These are phyloP conservation scores for Solanum rostratum DNA, from an alignment of 257 asterid genomes.

Conservation along the genomic window DNA sequence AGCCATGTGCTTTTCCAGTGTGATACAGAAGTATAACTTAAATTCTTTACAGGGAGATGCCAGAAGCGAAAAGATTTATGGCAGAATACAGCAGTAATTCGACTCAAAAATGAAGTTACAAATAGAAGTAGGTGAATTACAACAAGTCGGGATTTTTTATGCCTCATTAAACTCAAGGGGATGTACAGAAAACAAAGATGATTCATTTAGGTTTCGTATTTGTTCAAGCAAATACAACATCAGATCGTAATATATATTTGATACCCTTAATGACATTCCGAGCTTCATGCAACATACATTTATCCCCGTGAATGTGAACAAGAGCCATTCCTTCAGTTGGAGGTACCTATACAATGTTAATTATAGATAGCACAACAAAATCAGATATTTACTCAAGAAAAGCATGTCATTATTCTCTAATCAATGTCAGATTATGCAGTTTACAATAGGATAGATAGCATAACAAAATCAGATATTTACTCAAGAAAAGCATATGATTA, in stretches of 20 bases:
- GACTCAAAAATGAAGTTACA: neutral
- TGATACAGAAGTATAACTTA: neutral
- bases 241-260: conserved; percentile 76
- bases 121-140: neutral
- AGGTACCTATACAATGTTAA: conserved; percentile 38
- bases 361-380: neutral
- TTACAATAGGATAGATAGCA: neutral
- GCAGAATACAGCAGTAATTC: neutral
- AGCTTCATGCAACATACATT: conserved; percentile 89
- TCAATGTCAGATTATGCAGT: neutral
- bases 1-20: neutral
- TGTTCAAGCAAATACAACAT: conserved; percentile 60
- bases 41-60: neutral
- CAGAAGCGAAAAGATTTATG: neutral
- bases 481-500: neutral
- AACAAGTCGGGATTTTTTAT: neutral
- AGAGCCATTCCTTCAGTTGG: conserved; percentile 91
- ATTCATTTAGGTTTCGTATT: neutral
- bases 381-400: neutral
- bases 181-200: neutral
- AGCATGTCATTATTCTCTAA: neutral
- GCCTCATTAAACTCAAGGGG: neutral
- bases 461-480: neutral
- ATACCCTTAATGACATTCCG: conserved; percentile 67
- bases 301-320: conserved; percentile 84